Base-by-base conservation (phyloP, 1,284 basidiomycete species). In the Laetiporus sulphureus region DNA sequence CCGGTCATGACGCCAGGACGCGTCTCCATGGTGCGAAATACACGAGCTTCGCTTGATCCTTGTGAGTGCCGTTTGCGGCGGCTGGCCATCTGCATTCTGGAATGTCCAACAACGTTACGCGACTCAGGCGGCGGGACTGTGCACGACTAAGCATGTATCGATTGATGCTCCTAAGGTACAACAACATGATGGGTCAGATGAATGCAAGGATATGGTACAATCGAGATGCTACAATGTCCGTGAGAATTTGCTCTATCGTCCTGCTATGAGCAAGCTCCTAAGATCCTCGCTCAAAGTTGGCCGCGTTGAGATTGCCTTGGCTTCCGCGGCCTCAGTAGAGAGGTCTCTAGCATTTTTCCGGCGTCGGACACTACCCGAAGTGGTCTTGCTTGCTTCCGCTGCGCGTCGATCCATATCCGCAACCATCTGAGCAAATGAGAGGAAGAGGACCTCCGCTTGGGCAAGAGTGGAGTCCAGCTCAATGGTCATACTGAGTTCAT, bases 401-500 rank as follows among this genome's bases (percentile, higher is more conserved):
- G 72, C 74, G 42, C 83, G 74, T 23, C 82, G 74, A 59, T 94
- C 90, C 49, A 93, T 78, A 58, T 93, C 91, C n/a, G 85, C 83
- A 12, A 93, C 79, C n/a, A 92, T 64, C 58, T 89, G 86, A 10
- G 78, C 68, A 63, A 90, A 91, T 3, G 87, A 89, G 3, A 88
- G 69, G 72, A 91, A 96, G 11, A 97, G 73, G 8, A 96, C 91
- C 65, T 97, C 92, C 7, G 92, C 92, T 63, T 96, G 93, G 0
- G 89, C 85, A 3, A 97, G 75, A 8, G 93, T 92, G 3, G 83
- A 81, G 58, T 95, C 86, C 16, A 96, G 77, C 58, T 96, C 93
- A 51, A 97, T 93, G 42, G 91, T 91, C 75, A 91, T 91, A 60
- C 85, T 90, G 41, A 95, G 74, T 54, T 95, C 91, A 55, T 94